Percentiles rank a stretch among this genome's conserved stretches.
Conservation (phyloP, 352 stramenopile species). For the Pelagophyceae sp. region DNA sequence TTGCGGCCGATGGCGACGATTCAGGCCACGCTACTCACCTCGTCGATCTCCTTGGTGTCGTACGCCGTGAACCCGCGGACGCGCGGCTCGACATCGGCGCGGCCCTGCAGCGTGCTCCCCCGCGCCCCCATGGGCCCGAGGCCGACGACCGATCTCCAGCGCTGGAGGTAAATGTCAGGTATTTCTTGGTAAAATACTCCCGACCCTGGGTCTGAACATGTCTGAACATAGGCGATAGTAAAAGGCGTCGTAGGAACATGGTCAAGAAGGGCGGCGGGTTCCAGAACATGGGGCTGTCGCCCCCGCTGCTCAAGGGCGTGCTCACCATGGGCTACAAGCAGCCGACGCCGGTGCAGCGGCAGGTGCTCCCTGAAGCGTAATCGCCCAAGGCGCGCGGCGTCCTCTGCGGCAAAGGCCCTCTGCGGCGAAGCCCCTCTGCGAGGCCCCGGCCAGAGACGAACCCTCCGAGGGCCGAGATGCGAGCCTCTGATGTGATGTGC, state of each 20-base stretch:
- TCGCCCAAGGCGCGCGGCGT: no score
- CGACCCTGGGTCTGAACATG: no score
- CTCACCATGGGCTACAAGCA: constrained; percentile 89
- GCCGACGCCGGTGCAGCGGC: constrained; percentile 97
- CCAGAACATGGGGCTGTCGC: constrained; percentile 66
- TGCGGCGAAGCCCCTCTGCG: no score
- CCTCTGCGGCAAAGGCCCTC: no score
- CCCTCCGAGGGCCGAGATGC: no score
- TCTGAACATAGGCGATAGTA: not conserved
- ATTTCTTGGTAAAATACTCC: no score
- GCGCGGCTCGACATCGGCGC: not conserved
- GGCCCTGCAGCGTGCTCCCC: not conserved
- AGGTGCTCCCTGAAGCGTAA: constrained; percentile 83
- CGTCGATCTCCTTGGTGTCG: not conserved
- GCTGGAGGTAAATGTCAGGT: no score
- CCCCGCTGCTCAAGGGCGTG: constrained; percentile 64
- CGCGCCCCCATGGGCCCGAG: constrained; percentile 1
- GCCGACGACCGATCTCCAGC: no score
- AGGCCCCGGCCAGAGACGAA: no score
- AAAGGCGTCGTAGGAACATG: not conserved
- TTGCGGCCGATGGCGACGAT: no score
- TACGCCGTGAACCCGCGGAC: not conserved
- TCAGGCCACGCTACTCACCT: no score
- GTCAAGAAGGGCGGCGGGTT: constrained; percentile 51
- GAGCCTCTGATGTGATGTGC: no score